A percentile compares a stretch with the other conserved stretches of the same genome.
These are phyloP conservation scores for Xerocomellus chrysenteron DNA, from an alignment of 768 basidiomycete species.

Conservation along the genomic window DNA sequence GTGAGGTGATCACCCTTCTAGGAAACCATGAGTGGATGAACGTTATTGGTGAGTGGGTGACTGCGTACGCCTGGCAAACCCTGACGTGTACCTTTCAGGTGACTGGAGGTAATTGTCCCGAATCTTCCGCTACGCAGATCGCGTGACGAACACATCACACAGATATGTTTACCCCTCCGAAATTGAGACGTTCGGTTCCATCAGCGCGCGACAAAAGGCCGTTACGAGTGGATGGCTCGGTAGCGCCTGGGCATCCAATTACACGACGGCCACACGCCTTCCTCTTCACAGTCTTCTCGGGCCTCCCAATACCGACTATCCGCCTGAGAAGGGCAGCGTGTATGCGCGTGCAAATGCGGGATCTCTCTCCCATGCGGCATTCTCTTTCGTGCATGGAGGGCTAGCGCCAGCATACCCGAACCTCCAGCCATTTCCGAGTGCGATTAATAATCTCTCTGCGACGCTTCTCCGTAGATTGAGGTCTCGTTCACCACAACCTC, in stretches of 20 bases:
- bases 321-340: constrained; percentile 34
- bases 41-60: constrained; percentile 54
- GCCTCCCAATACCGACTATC: constrained; percentile 62
- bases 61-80: constrained; percentile 1
- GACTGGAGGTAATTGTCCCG: constrained; percentile 71
- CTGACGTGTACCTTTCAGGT: constrained; percentile 41
- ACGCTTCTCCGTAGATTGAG: constrained; percentile 74
- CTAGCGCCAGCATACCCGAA: constrained; percentile 73
- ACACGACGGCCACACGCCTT: constrained; percentile 76
- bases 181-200: constrained; percentile 76
- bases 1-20: constrained; percentile 70
- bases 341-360: constrained; percentile 35
- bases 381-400: constrained; percentile 94
- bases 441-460: constrained; percentile 74
- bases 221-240: constrained; percentile 77
- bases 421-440: constrained; percentile 78
- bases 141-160: constrained; percentile 9
- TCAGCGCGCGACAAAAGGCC: constrained; percentile 68
- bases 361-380: constrained; percentile 71
- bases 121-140: background rate
- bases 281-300: constrained; percentile 75
- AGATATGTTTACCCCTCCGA: constrained; percentile 87
- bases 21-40: constrained; percentile 99
- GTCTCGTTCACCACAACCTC: constrained; percentile 57
- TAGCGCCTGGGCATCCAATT: constrained; percentile 81